Base-by-base conservation (phyloP, 768 basidiomycete genomes). In the Dictyophora rubrovolvata region DNA sequence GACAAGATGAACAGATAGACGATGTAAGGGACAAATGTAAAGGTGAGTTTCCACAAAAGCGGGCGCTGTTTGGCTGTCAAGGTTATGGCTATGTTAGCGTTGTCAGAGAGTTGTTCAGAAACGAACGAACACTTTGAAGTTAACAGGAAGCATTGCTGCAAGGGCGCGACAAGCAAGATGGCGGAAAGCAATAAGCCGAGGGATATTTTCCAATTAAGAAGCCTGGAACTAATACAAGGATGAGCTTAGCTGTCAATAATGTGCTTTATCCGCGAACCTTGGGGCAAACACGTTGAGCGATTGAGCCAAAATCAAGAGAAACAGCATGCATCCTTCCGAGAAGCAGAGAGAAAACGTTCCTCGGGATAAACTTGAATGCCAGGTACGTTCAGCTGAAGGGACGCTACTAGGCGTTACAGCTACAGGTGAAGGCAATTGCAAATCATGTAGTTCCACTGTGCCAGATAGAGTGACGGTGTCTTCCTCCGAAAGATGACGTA, bases 281-380 rank as follows among this genome's bases (percentile, higher is more conserved):
- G 82, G 66, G 36, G 78, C 72, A 37, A 90, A 74, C 0, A 83
- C 48, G 46, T 76, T 73, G 51, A 82, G 55, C 1, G 78, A 85
- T 70, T 93, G 89, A n/a, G 80, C 77, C 70, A 91, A 79, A 5
- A 92, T 73, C 58, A 92, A 73, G 12, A 82, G 62, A 65, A 91
- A 91, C 60, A 92, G 71, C 64, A 81, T 79, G 62, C 83, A 85
- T 54, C 84, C 81, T 70, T 91, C 90, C 1, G 85, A 79, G 68
- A 91, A 88, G 64, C 83, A 85, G 34, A 82, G 70, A 0, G 87
- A 79, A 64, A 93, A 91, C 7, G 83, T 68, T 0, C 72, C 74
- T 48, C 84, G 73, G 0, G 89, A 76, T 0, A 88, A 65, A 3
- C 69, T 67, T 0, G 84, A 81, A 63, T 89, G 86, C 48, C 79